These are phyloP conservation scores for Musa itinerans DNA, from an alignment of 176 grass and related monocot species.

Conservation along the genomic window DNA sequence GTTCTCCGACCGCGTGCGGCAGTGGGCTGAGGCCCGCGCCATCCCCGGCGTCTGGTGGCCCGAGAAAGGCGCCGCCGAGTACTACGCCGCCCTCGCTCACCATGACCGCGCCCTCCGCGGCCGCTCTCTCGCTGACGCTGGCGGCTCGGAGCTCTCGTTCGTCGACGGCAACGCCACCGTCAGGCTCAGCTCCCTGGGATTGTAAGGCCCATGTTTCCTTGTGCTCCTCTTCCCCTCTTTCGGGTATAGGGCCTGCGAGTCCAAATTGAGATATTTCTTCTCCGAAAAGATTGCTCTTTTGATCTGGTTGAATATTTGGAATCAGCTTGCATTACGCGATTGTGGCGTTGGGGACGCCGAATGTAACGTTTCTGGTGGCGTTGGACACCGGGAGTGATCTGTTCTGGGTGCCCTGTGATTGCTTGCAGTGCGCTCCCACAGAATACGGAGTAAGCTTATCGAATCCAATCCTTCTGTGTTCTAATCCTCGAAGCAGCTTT, in stretches of 20 bases:
- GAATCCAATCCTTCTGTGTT: not conserved
- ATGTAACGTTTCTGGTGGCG: conserved; percentile 68
- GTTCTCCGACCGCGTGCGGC: conserved; percentile 47
- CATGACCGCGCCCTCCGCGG: conserved; percentile 60
- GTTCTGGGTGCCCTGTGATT: conserved; percentile 93
- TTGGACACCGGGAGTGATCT: conserved; percentile 88
- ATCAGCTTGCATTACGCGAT: conserved; percentile 70
- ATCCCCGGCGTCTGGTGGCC: conserved; percentile 28
- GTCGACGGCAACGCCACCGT: conserved; percentile 45
- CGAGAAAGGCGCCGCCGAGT: conserved; percentile 35
- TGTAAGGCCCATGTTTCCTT: conserved; percentile 16
- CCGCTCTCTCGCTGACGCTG: conserved; percentile 30
- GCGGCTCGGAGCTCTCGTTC: conserved; percentile 32
- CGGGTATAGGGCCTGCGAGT: not conserved
- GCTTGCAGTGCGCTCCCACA: conserved; percentile 46
- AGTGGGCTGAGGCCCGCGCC: conserved; percentile 44
- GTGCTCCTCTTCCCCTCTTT: not conserved
- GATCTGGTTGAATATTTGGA: not conserved
- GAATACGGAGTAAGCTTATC: conserved; percentile 21
- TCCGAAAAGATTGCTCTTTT: not conserved
- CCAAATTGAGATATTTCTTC: not conserved
- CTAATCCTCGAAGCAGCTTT: not conserved
- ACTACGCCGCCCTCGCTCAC: conserved; percentile 46
- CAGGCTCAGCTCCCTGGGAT: conserved; percentile 18
- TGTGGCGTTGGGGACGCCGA: conserved; percentile 67